These are phyloP conservation scores for Oryza coarctata DNA, from an alignment of 176 grass and related monocot genomes.

Conservation along the genomic window DNA sequence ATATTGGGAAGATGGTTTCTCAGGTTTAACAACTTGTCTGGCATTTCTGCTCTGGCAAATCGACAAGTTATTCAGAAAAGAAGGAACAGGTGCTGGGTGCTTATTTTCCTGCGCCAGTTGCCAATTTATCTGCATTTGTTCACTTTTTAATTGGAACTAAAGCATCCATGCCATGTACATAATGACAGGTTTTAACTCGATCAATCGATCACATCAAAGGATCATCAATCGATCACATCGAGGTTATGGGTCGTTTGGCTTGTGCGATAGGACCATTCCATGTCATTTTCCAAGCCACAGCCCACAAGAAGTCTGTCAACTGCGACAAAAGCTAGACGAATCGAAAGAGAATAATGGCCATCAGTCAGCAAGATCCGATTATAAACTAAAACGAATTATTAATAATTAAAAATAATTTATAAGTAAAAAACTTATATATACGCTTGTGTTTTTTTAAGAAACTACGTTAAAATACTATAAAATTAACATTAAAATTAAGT, in stretches of 20 bases:
- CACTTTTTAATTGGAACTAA: no score
- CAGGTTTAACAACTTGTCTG: conserved; percentile 24
- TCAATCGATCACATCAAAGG: background rate
- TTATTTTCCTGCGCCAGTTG: background rate
- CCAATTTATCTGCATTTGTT: background rate
- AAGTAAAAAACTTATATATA: no score
- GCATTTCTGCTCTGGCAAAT: conserved; percentile 35
- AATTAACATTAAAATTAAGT: no score
- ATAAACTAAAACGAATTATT: no score
- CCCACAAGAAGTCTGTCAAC: background rate
- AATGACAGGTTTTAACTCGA: background rate
- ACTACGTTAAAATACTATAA: no score
- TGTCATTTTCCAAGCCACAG: background rate
- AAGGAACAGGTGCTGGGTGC: background rate
- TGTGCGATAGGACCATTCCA: background rate
- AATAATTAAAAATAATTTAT: no score
- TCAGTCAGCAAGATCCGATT: no score
- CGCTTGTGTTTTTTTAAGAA: no score
- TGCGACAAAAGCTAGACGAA: background rate
- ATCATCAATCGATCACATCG: background rate
- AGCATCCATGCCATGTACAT: background rate
- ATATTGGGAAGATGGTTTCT: background rate
- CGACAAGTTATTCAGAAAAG: conserved; percentile 26
- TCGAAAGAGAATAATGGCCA: background rate
- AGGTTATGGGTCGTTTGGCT: background rate